These are phyloP conservation scores for Colletotrichum australisinense DNA, from an alignment of 2,329 filamentous ascomycete species.

Conservation along the genomic window DNA sequence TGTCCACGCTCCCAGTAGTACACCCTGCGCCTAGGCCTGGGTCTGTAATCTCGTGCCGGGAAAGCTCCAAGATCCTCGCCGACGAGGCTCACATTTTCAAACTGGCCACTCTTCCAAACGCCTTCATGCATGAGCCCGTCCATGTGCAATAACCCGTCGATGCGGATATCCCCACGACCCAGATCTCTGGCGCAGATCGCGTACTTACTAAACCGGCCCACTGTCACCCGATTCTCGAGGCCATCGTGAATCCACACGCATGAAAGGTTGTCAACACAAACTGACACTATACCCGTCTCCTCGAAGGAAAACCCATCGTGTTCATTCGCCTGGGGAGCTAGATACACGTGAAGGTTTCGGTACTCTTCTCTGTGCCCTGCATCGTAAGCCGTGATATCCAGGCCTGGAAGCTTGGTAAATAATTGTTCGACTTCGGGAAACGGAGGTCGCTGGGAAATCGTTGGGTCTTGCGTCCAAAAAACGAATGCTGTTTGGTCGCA, in stretches of 20 bases:
- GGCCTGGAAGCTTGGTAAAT: not conserved
- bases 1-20: not conserved
- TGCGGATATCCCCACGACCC: not conserved
- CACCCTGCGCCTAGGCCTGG: fast-evolving
- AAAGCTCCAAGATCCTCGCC: not conserved
- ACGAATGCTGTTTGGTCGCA: not conserved
- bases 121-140: not conserved
- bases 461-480: not conserved
- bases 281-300: not conserved
- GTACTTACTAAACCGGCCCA: not conserved
- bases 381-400: not conserved
- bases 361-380: not conserved
- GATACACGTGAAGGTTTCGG: not conserved
- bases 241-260: not conserved
- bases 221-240: not conserved
- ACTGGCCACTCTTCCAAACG: not conserved
- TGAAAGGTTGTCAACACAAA: not conserved
- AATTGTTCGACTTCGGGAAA: not conserved
- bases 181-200: not conserved
- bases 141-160: not conserved
- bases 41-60: not conserved
- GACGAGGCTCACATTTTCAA: not conserved
- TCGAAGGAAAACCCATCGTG: not conserved
- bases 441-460: not conserved
- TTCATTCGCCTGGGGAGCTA: not conserved